These are phyloP conservation scores for Hypoxylon intermedium DNA, from an alignment of 495 filamentous ascomycete species.

Conservation along the genomic window DNA sequence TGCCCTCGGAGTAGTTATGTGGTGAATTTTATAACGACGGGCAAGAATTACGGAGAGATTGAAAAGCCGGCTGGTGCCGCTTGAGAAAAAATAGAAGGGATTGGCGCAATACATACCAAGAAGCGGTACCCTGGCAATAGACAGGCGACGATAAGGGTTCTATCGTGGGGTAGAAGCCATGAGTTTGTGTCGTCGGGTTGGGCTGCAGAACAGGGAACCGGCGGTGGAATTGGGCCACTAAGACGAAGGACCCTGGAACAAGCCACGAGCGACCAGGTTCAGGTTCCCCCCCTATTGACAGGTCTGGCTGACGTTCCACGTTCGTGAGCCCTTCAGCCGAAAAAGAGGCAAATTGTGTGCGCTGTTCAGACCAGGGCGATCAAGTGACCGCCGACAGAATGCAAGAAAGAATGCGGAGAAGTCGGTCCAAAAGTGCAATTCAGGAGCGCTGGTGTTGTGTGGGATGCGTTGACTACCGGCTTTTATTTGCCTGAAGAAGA, in stretches of 20 bases:
- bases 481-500: slow-evolving; percentile 38
- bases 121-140: slow-evolving; percentile 23
- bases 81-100: slow-evolving; percentile 13
- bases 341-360: slow-evolving; percentile 26
- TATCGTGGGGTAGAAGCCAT: slow-evolving; percentile 42
- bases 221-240: slow-evolving; percentile 42
- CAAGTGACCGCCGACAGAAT: slow-evolving; percentile 28
- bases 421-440: background rate
- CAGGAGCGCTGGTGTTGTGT: slow-evolving; percentile 11
- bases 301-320: too few species aligned
- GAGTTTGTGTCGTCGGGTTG: slow-evolving; percentile 35
- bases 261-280: slow-evolving; percentile 27
- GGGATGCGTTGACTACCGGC: slow-evolving; percentile 26
- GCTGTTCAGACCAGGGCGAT: slow-evolving; percentile 24
- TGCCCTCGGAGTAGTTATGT: background rate
- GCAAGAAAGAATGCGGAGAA: slow-evolving; percentile 8
- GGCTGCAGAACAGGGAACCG: slow-evolving; percentile 39
- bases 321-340: slow-evolving; percentile 27
- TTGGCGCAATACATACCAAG: slow-evolving; percentile 21
- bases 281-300: slow-evolving; percentile 11
- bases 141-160: slow-evolving; percentile 30
- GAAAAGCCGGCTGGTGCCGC: slow-evolving; percentile 22
- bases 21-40: slow-evolving; percentile 32
- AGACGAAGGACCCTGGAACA: slow-evolving; percentile 25
- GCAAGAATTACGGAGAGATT: slow-evolving; percentile 32